Conservation (phyloP, 108 stramenopile genomes). For the Skeletonema tropicum region DNA sequence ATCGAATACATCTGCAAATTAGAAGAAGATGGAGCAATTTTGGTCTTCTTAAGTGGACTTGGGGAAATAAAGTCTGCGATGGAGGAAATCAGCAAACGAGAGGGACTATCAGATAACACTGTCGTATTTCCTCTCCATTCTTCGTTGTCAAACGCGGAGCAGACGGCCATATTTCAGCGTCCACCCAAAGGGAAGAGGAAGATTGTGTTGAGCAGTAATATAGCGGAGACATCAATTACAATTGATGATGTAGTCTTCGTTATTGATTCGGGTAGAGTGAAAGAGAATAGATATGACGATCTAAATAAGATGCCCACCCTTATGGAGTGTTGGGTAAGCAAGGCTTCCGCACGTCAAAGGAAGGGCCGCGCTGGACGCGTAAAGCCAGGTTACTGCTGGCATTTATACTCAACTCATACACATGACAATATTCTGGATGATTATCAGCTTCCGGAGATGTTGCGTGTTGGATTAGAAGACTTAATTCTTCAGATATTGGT, state of each 20-base stretch:
- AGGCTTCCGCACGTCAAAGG: conserved; percentile 87
- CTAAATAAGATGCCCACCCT: conserved; percentile 78
- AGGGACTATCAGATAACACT: conserved; percentile 49
- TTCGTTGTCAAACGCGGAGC: conserved; percentile 71
- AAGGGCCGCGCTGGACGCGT: conserved; percentile 95
- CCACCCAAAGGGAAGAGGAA: conserved; percentile 73
- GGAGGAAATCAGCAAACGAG: conserved; percentile 68
- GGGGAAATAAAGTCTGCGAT: conserved; percentile 82
- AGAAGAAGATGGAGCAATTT: conserved; percentile 75
- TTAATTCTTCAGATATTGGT: conserved; percentile 86
- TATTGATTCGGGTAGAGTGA: conserved; percentile 68
- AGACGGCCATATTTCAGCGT: conserved; percentile 69
- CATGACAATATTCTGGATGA: conserved; percentile 59
- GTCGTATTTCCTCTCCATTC: conserved; percentile 78
- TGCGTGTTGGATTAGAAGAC: conserved; percentile 90
- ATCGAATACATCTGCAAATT: conserved; percentile 60
- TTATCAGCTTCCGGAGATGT: conserved; percentile 89
- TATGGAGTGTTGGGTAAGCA: conserved; percentile 84
- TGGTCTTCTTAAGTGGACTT: conserved; percentile 73
- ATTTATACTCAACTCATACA: conserved; percentile 69
- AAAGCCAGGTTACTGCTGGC: conserved; percentile 81
- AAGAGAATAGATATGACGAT: conserved; percentile 79
- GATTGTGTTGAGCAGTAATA: conserved; percentile 88
- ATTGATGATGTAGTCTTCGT: conserved; percentile 82
- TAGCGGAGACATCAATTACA: conserved; percentile 61